These are phyloP conservation scores for Myochromella boudieri DNA, from an alignment of 768 basidiomycete genomes.

Conservation along the genomic window DNA sequence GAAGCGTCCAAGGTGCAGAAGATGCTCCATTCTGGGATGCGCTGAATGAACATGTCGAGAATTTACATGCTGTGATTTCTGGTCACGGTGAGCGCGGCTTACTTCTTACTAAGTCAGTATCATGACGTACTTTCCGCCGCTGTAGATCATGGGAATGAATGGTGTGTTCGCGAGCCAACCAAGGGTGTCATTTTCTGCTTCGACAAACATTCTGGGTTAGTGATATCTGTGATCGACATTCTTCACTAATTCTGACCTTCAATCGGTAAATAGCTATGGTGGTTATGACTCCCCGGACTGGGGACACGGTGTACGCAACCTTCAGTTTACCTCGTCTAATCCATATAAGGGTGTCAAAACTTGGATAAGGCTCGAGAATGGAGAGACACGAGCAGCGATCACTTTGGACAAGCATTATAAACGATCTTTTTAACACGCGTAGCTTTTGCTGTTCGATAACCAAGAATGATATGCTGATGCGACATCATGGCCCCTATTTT, in stretches of 20 bases:
- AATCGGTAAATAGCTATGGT: constrained; percentile 51
- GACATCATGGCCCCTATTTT: too few species aligned
- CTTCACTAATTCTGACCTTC: not conserved
- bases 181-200: constrained; percentile 74
- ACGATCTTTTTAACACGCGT: too few species aligned
- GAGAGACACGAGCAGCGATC: constrained; percentile 55
- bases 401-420: constrained; percentile 46
- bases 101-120: not conserved
- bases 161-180: constrained; percentile 68
- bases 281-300: constrained; percentile 54
- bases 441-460: too few species aligned
- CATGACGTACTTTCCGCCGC: not conserved
- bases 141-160: constrained; percentile 78
- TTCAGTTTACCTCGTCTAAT: constrained; percentile 53
- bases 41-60: constrained; percentile 56
- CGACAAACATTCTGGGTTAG: constrained; percentile 77
- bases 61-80: constrained; percentile 66
- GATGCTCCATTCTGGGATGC: constrained; percentile 66
- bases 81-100: constrained; percentile 58
- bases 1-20: constrained; percentile 40
- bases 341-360: constrained; percentile 51
- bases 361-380: constrained; percentile 65
- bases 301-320: constrained; percentile 67
- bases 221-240: constrained; percentile 29
- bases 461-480: too few species aligned